These are phyloP conservation scores for Lentinula aciculospora DNA, from an alignment of 768 basidiomycete genomes.

Conservation along the genomic window DNA sequence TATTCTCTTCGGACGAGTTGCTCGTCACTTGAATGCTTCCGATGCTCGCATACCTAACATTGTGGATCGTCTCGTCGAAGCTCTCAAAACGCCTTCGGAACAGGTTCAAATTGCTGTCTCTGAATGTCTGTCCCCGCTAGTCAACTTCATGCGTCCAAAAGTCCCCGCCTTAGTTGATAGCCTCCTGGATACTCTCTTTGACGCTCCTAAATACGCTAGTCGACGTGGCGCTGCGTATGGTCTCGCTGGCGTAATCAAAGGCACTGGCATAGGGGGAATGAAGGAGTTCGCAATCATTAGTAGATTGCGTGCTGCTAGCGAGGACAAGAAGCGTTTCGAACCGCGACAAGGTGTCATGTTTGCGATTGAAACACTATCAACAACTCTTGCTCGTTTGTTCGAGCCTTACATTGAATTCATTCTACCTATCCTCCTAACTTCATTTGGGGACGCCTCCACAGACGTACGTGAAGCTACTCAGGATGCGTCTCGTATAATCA, in stretches of 20 bases:
- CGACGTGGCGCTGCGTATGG: conserved; percentile 99
- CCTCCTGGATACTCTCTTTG: conserved; percentile 72
- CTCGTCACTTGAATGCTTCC: conserved; percentile 74
- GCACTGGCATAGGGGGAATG: conserved; percentile 81
- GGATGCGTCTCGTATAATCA: conserved; percentile 89
- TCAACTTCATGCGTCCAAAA: conserved; percentile 56
- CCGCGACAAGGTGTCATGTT: conserved; percentile 93
- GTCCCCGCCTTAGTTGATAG: conserved; percentile 64
- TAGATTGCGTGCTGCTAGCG: conserved; percentile 67
- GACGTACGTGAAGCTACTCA: conserved; percentile 94
- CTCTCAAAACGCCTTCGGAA: conserved; percentile 90
- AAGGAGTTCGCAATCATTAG: conserved; percentile 78
- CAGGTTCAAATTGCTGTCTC: conserved; percentile 96
- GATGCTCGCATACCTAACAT: conserved; percentile 78
- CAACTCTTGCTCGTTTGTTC: conserved; percentile 81
- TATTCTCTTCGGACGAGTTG: conserved; percentile 89
- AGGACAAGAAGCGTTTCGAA: conserved; percentile 87
- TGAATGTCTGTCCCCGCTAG: conserved; percentile 88
- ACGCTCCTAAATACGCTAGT: conserved; percentile 80
- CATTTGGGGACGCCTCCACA: conserved; percentile 80
- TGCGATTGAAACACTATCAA: conserved; percentile 87
- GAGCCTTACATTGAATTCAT: conserved; percentile 88
- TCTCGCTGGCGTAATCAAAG: conserved; percentile 86
- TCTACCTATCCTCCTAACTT: conserved; percentile 74
- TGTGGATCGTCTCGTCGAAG: conserved; percentile 80